These are phyloP conservation scores for Macrocystidia cucumis DNA, from an alignment of 1,284 basidiomycete genomes.

Conservation along the genomic window DNA sequence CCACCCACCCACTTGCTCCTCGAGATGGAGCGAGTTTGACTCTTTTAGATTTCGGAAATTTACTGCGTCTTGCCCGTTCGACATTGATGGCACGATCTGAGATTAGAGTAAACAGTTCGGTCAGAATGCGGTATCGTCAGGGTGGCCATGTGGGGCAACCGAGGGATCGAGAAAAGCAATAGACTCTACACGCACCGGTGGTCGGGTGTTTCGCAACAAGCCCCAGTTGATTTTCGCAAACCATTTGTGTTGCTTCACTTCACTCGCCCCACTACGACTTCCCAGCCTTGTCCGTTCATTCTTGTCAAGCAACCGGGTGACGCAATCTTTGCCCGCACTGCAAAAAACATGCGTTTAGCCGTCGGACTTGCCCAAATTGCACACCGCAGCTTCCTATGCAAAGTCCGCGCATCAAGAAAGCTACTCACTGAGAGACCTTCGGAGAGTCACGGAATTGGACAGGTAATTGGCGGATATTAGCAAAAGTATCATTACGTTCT, in stretches of 20 bases:
- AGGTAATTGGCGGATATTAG: constrained; percentile 86
- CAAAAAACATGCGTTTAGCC: constrained; percentile 13
- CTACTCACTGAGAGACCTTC: constrained; percentile 74
- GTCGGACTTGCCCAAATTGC: constrained; percentile 12
- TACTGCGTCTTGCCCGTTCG: constrained; percentile 80
- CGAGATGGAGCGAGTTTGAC: constrained; percentile 84
- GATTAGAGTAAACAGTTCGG: constrained; percentile 8
- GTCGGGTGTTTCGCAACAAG: constrained; percentile 84
- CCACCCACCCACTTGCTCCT: constrained; percentile 38
- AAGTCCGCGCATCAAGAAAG: constrained; percentile 23
- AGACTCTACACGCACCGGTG: constrained; percentile 64
- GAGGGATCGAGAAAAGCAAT: constrained; percentile 3
- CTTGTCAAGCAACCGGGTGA: constrained; percentile 89
- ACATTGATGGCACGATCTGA: constrained; percentile 79
- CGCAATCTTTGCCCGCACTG: constrained; percentile 83
- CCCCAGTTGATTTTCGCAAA: constrained; percentile 97
- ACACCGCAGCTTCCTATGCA: constrained; percentile 16
- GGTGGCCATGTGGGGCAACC: neutral
- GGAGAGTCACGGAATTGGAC: constrained; percentile 86
- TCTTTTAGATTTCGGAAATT: constrained; percentile 92
- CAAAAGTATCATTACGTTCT: constrained; percentile 93
- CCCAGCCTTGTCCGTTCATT: constrained; percentile 87
- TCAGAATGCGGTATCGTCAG: too few relatives aligned
- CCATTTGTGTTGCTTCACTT: constrained; percentile 99
- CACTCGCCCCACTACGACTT: constrained; percentile 90